Conservation (phyloP, 108 stramenopile genomes). For the Bacterosira constricta region DNA sequence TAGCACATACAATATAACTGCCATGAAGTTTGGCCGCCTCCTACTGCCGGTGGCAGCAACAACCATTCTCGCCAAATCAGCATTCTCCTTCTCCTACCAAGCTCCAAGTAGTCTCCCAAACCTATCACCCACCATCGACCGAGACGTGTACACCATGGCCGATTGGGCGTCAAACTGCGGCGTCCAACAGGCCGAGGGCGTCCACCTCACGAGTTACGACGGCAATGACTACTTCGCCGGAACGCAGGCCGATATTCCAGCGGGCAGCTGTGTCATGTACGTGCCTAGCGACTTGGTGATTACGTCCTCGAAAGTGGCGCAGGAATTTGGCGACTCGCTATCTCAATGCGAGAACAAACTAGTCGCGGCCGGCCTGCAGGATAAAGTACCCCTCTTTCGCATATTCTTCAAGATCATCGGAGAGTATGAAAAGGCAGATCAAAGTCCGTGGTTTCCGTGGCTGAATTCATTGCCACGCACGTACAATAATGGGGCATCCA, state of each 20-base stretch:
- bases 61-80: too few species aligned
- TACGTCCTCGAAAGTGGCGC: not conserved
- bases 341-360: not conserved
- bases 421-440: slow-evolving; percentile 16
- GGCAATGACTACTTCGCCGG: not conserved
- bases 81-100: not conserved
- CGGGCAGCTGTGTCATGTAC: slow-evolving; percentile 13
- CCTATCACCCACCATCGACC: not conserved
- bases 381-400: slow-evolving; percentile 10
- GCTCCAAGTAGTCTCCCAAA: not conserved
- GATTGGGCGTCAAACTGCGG: slow-evolving; percentile 5
- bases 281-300: slow-evolving; percentile 5
- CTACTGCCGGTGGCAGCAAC: too few species aligned
- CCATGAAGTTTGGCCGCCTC: too few species aligned
- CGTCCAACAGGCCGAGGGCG: not conserved
- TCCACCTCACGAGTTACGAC: not conserved
- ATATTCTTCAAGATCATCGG: slow-evolving; percentile 23
- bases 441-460: slow-evolving; percentile 19
- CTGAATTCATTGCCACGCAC: slow-evolving; percentile 20
- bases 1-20: too few species aligned
- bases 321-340: slow-evolving; percentile 7
- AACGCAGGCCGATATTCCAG: not conserved
- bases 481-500: slow-evolving; percentile 18
- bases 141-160: slow-evolving; percentile 1
- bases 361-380: not conserved